Base-by-base conservation (phyloP, 73 alveolate species). In the Paramecium octaurelia region DNA sequence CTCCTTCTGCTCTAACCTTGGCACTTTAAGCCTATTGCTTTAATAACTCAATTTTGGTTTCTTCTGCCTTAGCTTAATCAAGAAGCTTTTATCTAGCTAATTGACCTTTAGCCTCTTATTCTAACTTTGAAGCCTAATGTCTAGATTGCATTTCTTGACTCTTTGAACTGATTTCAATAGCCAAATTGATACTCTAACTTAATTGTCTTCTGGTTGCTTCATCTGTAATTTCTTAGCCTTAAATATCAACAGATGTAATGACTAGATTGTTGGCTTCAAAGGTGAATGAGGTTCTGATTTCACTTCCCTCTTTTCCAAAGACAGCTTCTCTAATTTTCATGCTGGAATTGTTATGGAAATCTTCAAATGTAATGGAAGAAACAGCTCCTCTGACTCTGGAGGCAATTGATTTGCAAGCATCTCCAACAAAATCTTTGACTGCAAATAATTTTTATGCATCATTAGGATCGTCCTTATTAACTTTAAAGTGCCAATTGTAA, bases 301-400 rank as follows among this genome's bases (percentile, higher is more conserved):
- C 92, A 20, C 48, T 92, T 27, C 86, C 94, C 18, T 94, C 94
- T 58, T 90, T 94, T 58, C 96, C 96, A 85, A 94, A 95, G 64
- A 95, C 95, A 20, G 95, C 94, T 12, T 86, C 94, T 86, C 92
- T 64, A 12, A 95, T 95, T 46, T 94, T 92, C 9, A 91, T 95
- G 18, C 94, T 77, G 18, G 96, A 93, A 27, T 88, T 68, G 44
- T 95, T 86, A 46, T 95, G 97, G 96, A 95, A 95, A 35, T 92
- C 94, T 73, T 96, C 95, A 92, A 96, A 96, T 64, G 95, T 71
- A 2, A 71, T 92, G 7, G 94, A 92, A 4, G 97, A 92, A 4
- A 92, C 97, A 14, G 95, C 94, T 9, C 98, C 98, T 95, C 98
- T 92, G 59, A 96, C 94, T 93, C 98, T 94, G 8, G 97, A 94